phyloP scores from a whole-genome alignment of 2,329 filamentous ascomycete species.

The Rutstroemia sp. region DNA sequence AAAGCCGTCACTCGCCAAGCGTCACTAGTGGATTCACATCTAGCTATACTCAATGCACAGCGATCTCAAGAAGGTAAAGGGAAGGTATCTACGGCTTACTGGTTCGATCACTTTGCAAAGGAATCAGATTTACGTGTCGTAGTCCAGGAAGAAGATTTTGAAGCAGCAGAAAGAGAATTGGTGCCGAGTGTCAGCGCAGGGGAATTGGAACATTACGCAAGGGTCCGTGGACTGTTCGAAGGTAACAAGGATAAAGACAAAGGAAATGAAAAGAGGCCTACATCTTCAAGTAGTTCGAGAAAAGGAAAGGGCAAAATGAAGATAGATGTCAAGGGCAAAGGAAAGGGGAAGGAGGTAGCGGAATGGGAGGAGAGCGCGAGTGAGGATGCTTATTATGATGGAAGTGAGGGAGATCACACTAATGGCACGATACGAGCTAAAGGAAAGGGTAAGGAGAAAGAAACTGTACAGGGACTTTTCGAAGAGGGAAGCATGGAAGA shows the following conservation, averaged over 20 bases:
- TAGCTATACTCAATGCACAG: slow-evolving; percentile 57
- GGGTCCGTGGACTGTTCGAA: slow-evolving; percentile 77
- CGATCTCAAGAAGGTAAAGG: slow-evolving; percentile 23
- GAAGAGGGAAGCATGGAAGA: slow-evolving; percentile 23
- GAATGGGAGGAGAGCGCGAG: slow-evolving; percentile 29
- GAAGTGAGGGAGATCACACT: slow-evolving; percentile 5
- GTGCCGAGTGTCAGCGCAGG: slow-evolving; percentile 91
- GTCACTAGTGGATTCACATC: slow-evolving; percentile 73
- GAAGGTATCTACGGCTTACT: slow-evolving; percentile 74
- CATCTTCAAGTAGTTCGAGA: slow-evolving; percentile 11
- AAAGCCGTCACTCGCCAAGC: slow-evolving; percentile 95
- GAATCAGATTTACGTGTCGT: slow-evolving; percentile 78
- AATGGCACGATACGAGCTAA: slow-evolving; percentile 6
- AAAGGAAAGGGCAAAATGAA: slow-evolving; percentile 20
- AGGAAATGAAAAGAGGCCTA: not conserved
- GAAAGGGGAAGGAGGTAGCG: slow-evolving; percentile 34
- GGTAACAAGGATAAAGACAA: slow-evolving; percentile 39
- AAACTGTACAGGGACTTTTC: slow-evolving; percentile 29
- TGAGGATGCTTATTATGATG: slow-evolving; percentile 18
- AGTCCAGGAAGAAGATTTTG: slow-evolving; percentile 84
- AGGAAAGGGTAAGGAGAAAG: slow-evolving; percentile 49
- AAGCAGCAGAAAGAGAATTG: slow-evolving; percentile 72
- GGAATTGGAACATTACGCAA: slow-evolving; percentile 85
- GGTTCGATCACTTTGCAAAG: slow-evolving; percentile 87
- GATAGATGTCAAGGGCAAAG: slow-evolving; percentile 16